Evolutionary conservation across 148 eudicot genomes (phyloP).

Genomic region (Amaranthus hypochondriacus): DNA sequence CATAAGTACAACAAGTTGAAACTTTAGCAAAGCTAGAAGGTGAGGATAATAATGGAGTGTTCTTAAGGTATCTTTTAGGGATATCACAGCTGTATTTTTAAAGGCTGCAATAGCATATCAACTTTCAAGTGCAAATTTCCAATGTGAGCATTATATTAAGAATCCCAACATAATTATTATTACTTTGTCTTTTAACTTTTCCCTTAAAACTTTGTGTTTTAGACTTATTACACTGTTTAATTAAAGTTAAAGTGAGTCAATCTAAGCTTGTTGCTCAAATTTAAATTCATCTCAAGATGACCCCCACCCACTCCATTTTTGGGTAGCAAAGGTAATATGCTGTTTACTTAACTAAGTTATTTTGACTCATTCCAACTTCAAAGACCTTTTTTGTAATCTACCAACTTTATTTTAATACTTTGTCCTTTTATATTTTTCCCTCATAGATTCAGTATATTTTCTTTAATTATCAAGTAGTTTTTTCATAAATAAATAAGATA

Average conservation of each 20-base stretch:
- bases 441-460: background rate
- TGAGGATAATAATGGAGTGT: background rate
- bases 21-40: background rate
- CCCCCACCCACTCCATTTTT: background rate
- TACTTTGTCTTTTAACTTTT: background rate
- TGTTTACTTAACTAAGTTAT: slow-evolving; percentile 5
- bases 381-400: background rate
- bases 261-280: slow-evolving; percentile 4
- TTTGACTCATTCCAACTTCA: background rate
- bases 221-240: background rate
- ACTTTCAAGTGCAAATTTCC: background rate
- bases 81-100: slow-evolving; percentile 15
- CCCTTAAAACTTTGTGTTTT: background rate
- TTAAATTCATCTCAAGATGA: background rate
- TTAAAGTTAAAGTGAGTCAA: slow-evolving; percentile 8
- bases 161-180: slow-evolving; percentile 7
- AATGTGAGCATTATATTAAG: slow-evolving; percentile 17
- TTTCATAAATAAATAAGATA: too few species aligned
- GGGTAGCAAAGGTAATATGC: background rate
- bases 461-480: background rate
- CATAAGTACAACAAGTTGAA: background rate
- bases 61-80: slow-evolving; percentile 1
- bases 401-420: background rate
- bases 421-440: background rate
- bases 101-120: slow-evolving; percentile 17